Evolutionary conservation across 768 basidiomycete species (phyloP).

Genomic region (Trametes punicea): DNA sequence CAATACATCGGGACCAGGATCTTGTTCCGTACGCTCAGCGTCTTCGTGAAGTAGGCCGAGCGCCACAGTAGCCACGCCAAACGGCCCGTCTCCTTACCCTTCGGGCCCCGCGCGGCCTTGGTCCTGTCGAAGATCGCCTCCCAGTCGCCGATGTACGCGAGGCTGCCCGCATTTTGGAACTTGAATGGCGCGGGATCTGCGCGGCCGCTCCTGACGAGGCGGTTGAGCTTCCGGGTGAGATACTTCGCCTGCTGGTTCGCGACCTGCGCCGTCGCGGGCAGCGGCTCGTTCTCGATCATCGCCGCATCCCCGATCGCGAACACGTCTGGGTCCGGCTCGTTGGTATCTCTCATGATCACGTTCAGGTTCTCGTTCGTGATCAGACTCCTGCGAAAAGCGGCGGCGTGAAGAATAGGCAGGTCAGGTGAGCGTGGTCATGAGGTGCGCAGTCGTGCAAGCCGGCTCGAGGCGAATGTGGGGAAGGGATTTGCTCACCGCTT

Average conservation of each 20-base stretch:
- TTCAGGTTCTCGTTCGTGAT: slow-evolving; percentile 59
- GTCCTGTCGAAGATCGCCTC: slow-evolving; percentile 76
- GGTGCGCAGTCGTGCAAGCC: not conserved
- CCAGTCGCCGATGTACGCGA: slow-evolving; percentile 84
- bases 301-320: slow-evolving; percentile 84
- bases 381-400: slow-evolving; percentile 33
- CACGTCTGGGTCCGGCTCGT: slow-evolving; percentile 58
- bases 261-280: slow-evolving; percentile 89
- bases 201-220: slow-evolving; percentile 39
- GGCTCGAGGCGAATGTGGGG: not conserved
- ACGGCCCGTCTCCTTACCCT: slow-evolving; percentile 59
- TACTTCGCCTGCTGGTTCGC: slow-evolving; percentile 77
- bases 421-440: not conserved
- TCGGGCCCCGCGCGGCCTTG: slow-evolving; percentile 40
- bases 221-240: slow-evolving; percentile 63
- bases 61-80: slow-evolving; percentile 80
- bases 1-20: slow-evolving; percentile 68
- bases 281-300: slow-evolving; percentile 47
- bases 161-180: slow-evolving; percentile 69
- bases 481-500: slow-evolving; percentile 38
- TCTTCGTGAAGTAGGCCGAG: slow-evolving; percentile 78
- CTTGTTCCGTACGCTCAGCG: slow-evolving; percentile 68
- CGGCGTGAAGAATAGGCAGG: not conserved
- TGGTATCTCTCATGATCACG: slow-evolving; percentile 48
- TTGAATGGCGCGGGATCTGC: slow-evolving; percentile 50